Base-by-base conservation (phyloP, 2,329 filamentous ascomycete genomes). In the Ophidiomyces ophidiicola region DNA sequence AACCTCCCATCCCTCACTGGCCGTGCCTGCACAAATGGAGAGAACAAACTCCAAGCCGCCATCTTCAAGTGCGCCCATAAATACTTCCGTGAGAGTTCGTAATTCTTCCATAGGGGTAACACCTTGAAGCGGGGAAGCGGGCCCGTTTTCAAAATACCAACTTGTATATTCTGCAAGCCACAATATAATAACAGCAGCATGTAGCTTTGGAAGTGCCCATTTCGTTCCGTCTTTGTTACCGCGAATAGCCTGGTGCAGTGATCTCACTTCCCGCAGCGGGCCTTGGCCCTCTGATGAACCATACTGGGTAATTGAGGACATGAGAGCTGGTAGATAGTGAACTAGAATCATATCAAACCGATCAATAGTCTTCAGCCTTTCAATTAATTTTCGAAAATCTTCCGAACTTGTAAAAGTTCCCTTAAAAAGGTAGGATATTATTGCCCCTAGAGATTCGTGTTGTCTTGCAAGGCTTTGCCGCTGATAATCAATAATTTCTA, bases 91-190 rank as follows among this genome's bases (percentile, higher is more conserved):
- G 43, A 85, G 71, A 47, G 78, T 71, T 34, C 75, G 74, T 38
- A 80, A 76, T 58, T 90, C 84, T 61, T 64, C 62, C 34, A 67
- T 63, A 21, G 83, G 62, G 52, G 86, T 75, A 40, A 80, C 71
- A 33, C 71, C 73, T 30, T 69, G 68, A 19, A 77, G 67, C 18
- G 68, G 67, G 34, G 72, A 69, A 46, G 72, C 68, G 23, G 74
- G 70, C 14, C 74, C 72, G 50, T 80, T 74, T 50, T 93, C 85
- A 42, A 83, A 70, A 56, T 87, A 94, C 68, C 85, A 83, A 2
- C 85, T 84, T 48, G 83, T 90, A 61, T 94, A 94, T 53, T 96
- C 86, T 21, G 84, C 80, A 32, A 94, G 71, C 90, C 90, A 98
- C 72, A 83, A 86, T 3, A 80, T 75, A 39, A 76, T 72, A 8